These are phyloP conservation scores for Pseudomassariella vexata DNA, from an alignment of 2,329 filamentous ascomycete species.

Conservation along the genomic window DNA sequence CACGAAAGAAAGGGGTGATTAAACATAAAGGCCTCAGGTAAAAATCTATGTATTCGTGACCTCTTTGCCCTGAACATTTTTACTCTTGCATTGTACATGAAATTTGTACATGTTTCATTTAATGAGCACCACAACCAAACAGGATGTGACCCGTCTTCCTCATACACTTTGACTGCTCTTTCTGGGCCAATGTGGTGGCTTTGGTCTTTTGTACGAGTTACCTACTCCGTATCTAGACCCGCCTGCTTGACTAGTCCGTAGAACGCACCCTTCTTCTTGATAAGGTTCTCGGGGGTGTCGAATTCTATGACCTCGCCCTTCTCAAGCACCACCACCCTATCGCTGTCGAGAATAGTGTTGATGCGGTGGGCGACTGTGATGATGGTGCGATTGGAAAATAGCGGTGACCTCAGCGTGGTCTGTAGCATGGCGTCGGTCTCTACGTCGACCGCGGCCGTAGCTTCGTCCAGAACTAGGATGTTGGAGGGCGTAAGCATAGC, in stretches of 20 bases:
- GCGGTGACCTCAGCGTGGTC: slow-evolving; percentile 53
- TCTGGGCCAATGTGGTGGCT: too few species aligned
- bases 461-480: slow-evolving; percentile 94
- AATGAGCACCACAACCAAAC: too few species aligned
- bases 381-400: slow-evolving; percentile 88
- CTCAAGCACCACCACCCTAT: slow-evolving; percentile 90
- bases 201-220: too few species aligned
- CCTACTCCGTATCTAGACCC: slow-evolving; percentile 57
- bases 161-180: too few species aligned
- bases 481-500: slow-evolving; percentile 94
- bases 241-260: slow-evolving; percentile 89
- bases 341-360: slow-evolving; percentile 87
- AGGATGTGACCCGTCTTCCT: too few species aligned
- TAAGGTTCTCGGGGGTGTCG: slow-evolving; percentile 74
- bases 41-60: too few species aligned
- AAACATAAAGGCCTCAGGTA: too few species aligned
- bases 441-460: slow-evolving; percentile 71
- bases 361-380: slow-evolving; percentile 98
- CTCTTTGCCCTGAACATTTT: too few species aligned
- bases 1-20: too few species aligned
- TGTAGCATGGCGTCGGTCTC: slow-evolving; percentile 65
- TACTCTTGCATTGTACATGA: too few species aligned
- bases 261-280: slow-evolving; percentile 73
- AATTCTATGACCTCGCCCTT: slow-evolving; percentile 89
- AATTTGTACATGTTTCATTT: too few species aligned